Percentiles rank a stretch among this genome's conserved stretches.
These are phyloP conservation scores for Castanea mollissima DNA, from an alignment of 306 rosid genomes.

Conservation along the genomic window DNA sequence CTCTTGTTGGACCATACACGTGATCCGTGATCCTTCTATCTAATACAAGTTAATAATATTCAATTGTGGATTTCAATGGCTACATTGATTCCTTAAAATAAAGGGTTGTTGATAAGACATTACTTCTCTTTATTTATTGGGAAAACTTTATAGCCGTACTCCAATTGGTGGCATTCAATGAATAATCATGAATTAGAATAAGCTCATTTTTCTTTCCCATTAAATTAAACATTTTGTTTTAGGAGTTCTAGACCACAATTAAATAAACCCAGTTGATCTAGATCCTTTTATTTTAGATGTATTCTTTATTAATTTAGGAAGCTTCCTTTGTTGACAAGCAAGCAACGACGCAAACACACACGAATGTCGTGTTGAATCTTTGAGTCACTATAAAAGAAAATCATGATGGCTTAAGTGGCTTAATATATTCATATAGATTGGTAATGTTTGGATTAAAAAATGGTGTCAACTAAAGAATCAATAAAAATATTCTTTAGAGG, in stretches of 20 bases:
- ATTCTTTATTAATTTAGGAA: slow-evolving; percentile 17
- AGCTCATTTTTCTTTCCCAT: slow-evolving; percentile 1
- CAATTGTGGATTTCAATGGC: too few species aligned
- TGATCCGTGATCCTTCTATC: too few species aligned
- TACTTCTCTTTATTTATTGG: too few species aligned
- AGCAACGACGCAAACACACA: slow-evolving; percentile 36
- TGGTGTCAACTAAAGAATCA: slow-evolving; percentile 16
- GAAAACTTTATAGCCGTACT: too few species aligned
- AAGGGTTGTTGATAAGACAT: too few species aligned
- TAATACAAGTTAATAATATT: too few species aligned
- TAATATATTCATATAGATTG: slow-evolving; percentile 17
- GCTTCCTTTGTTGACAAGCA: slow-evolving; percentile 53
- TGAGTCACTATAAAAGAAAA: background rate
- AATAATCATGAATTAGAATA: background rate
- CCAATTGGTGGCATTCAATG: too few species aligned
- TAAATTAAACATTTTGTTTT: background rate
- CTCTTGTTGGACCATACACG: too few species aligned
- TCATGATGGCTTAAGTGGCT: slow-evolving; percentile 11
- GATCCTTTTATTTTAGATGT: background rate
- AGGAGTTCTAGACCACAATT: background rate
- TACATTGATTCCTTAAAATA: too few species aligned
- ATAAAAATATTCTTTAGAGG: slow-evolving; percentile 12
- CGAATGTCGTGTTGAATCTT: slow-evolving; percentile 47
- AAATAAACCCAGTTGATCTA: slow-evolving; percentile 17
- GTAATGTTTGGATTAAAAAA: slow-evolving; percentile 13